These are phyloP conservation scores for Sporothrix euskadiensis DNA, from an alignment of 2,329 filamentous ascomycete genomes.

Conservation along the genomic window DNA sequence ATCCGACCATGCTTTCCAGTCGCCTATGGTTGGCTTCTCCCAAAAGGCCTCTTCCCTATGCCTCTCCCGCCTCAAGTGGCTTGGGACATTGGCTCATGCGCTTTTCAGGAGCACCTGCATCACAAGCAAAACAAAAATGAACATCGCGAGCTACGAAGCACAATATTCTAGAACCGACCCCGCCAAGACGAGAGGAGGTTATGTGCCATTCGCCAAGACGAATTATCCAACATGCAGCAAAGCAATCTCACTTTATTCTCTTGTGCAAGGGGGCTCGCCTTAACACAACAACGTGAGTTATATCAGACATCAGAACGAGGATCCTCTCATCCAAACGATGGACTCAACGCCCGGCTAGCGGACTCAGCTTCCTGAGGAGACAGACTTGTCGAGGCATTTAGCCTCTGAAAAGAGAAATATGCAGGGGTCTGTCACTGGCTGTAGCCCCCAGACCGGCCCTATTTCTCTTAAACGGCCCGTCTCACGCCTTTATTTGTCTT, in stretches of 20 bases:
- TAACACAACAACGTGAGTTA: background rate
- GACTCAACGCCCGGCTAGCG: background rate
- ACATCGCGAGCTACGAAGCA: background rate
- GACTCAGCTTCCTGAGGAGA: constrained; percentile 1
- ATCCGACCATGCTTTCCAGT: background rate
- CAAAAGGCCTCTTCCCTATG: background rate
- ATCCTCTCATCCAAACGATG: background rate
- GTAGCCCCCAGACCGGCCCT: background rate
- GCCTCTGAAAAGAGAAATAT: constrained; percentile 1
- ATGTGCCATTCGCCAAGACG: background rate
- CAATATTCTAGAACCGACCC: background rate
- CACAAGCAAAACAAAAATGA: constrained; percentile 11
- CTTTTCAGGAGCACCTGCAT: background rate
- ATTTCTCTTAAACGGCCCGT: constrained; percentile 23
- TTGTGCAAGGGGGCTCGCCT: background rate
- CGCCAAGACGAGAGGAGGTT: background rate
- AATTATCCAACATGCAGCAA: background rate
- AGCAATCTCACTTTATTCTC: background rate
- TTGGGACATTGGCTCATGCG: constrained; percentile 10
- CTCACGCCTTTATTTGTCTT: background rate
- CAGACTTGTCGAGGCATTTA: background rate
- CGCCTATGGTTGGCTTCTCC: background rate
- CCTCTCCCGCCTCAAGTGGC: constrained; percentile 15
- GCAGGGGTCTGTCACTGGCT: constrained; percentile 11
- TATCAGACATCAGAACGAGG: background rate